Evolutionary conservation across 352 stramenopile species (phyloP), one percentile per base, ranked within the genome.

Genomic region (Blastocystis sp.): DNA sequence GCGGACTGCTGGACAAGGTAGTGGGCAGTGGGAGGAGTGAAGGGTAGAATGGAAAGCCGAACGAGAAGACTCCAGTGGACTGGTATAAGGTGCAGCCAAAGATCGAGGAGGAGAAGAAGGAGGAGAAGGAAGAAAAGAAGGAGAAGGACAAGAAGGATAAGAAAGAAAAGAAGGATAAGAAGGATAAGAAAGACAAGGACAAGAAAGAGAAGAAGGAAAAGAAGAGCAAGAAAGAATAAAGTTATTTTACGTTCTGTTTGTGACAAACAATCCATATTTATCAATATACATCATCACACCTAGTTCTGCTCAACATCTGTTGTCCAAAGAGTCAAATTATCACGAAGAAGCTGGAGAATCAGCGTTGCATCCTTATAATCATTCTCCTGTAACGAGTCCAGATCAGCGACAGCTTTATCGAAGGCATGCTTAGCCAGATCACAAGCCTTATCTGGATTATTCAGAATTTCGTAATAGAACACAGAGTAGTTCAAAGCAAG

Each of bases 401-500:
- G 94, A 92, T 99, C 97, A 26, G 96, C 96, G 92, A 99, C 99
- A 50, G 97, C 97, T 91, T 98, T 96, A 91, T 99, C 97, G 91
- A 99, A 99, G 18, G 97, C 97, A 91, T 98, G 94, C 93, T 97
- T 97, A 75, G 95, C 95, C 69, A 98, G 91, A 87, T 96, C 94
- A 92, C 95, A 98, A n/a, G 95, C 95, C 56, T 92, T 91, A 87
- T 96, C 93, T 3, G 96, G 96, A 69, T 95, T 97, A 93, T 98
- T 98, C 47, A 99, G 92, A 91, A 99, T 99, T 93, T 99, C 97
- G 91, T 98, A 99, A 93, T 98, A 99, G 92, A 99, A 99, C 24
- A 98, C 95, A 26, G 92, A 94, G 91, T 99, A 99, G 94, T 99
- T 99, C 45, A 99, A 94, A 24, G 97, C 97, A 65, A 99, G 93